phyloP scores from a whole-genome alignment of 208 protist genomes.

The Trypanosomatidae sp. region DNA sequence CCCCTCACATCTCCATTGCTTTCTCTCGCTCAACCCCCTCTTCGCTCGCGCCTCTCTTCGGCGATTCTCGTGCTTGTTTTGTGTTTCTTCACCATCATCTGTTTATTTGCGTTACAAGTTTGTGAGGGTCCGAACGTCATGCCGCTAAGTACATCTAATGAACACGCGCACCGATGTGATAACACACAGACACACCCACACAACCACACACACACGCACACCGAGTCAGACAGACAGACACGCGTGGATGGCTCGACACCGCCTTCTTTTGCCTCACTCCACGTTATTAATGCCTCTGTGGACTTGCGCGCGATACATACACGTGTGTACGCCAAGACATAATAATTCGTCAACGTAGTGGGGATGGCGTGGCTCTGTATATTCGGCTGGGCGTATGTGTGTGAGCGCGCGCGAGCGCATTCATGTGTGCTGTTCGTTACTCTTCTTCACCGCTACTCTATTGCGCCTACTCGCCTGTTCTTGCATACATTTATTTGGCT shows the following conservation, averaged over 20 bases:
- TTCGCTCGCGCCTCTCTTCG: background rate
- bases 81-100: slow-evolving; percentile 1
- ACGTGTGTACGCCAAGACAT: background rate
- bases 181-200: no score
- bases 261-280: background rate
- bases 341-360: background rate
- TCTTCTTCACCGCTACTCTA: background rate
- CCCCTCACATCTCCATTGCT: background rate
- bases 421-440: background rate
- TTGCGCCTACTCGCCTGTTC: no score
- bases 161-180: background rate
- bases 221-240: background rate
- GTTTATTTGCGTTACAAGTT: background rate
- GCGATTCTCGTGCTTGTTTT: background rate
- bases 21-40: background rate
- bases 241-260: background rate
- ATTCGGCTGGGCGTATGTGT: background rate
- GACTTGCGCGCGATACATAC: background rate
- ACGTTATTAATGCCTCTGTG: background rate
- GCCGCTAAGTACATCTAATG: background rate
- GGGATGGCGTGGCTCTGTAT: background rate
- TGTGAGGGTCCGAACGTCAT: background rate
- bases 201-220: no score
- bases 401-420: background rate
- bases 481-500: background rate